Conservation (phyloP, 2,329 filamentous ascomycete species). For the Fusarium palustre region DNA sequence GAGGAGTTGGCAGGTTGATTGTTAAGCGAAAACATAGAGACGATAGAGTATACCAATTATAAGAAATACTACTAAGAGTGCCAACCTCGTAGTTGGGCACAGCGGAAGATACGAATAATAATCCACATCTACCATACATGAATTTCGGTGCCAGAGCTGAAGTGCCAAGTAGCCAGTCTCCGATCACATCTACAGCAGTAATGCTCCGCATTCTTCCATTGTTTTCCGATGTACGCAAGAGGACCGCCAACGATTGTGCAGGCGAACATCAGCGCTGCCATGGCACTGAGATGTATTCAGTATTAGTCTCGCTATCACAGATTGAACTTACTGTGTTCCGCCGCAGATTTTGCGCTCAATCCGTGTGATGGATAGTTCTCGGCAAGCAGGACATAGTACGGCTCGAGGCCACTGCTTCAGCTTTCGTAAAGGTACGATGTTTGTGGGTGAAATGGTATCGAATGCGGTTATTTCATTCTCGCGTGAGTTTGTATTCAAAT, state of each 20-base stretch:
- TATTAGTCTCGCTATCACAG: background rate
- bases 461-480: constrained; percentile 27
- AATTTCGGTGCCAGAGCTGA: constrained; percentile 41
- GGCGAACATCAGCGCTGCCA: constrained; percentile 38
- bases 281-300: constrained; percentile 18
- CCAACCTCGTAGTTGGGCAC: too few species aligned
- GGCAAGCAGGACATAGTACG: constrained; percentile 39
- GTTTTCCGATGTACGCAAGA: constrained; percentile 30
- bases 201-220: constrained; percentile 44
- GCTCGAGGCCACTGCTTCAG: constrained; percentile 41
- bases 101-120: background rate
- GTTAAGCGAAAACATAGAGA: constrained; percentile 4
- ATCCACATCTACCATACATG: constrained; percentile 31
- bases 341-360: constrained; percentile 39
- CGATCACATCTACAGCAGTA: constrained; percentile 44
- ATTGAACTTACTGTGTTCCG: constrained; percentile 39
- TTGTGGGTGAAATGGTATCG: constrained; percentile 34
- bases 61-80: fast-evolving
- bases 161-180: constrained; percentile 41
- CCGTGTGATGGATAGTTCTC: constrained; percentile 38
- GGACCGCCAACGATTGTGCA: constrained; percentile 37
- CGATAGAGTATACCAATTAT: constrained; percentile 8
- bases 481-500: background rate
- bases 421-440: constrained; percentile 35
- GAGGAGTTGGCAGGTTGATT: background rate